phyloP scores from a whole-genome alignment of 2,329 filamentous ascomycete species.

The Eutypella sp. region DNA sequence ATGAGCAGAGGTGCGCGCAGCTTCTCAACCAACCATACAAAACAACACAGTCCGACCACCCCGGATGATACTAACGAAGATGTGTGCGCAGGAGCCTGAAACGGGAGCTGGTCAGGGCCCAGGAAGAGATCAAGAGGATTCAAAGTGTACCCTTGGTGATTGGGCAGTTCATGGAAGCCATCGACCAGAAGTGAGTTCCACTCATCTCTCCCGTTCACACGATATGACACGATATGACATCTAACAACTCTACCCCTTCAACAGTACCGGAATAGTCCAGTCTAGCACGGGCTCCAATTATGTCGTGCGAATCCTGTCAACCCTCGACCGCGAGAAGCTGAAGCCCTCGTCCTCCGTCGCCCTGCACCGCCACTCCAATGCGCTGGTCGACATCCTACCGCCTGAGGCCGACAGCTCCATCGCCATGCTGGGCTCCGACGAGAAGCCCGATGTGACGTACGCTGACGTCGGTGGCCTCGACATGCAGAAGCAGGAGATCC shows the following conservation, averaged over 20 bases:
- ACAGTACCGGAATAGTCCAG: conserved; percentile 93
- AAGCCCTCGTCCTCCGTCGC: conserved; percentile 98
- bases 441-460: conserved; percentile 98
- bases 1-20: conserved; percentile 94
- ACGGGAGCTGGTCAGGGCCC: conserved; percentile 90
- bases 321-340: conserved; percentile 93
- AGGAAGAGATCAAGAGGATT: conserved; percentile 99
- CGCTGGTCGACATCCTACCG: conserved; percentile 96
- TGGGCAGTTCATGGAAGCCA: conserved; percentile 99
- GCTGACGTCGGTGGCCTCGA: conserved; percentile 96
- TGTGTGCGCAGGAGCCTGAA: conserved; percentile 92
- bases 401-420: conserved; percentile 98
- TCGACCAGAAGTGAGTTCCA: conserved; percentile 84
- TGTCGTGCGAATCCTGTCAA: conserved; percentile 95
- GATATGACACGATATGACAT: too few species aligned
- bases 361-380: conserved; percentile 96
- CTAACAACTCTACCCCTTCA: neutral
- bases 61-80: too few species aligned
- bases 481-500: conserved; percentile 99
- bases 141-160: conserved; percentile 97
- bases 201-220: too few species aligned
- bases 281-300: conserved; percentile 98
- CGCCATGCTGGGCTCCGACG: conserved; percentile 91
- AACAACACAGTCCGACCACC: conserved; percentile 48
- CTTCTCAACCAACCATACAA: conserved; percentile 17